These are phyloP conservation scores for Lasiodiplodia gonubiensis DNA, from an alignment of 2,329 filamentous ascomycete genomes.

Conservation along the genomic window DNA sequence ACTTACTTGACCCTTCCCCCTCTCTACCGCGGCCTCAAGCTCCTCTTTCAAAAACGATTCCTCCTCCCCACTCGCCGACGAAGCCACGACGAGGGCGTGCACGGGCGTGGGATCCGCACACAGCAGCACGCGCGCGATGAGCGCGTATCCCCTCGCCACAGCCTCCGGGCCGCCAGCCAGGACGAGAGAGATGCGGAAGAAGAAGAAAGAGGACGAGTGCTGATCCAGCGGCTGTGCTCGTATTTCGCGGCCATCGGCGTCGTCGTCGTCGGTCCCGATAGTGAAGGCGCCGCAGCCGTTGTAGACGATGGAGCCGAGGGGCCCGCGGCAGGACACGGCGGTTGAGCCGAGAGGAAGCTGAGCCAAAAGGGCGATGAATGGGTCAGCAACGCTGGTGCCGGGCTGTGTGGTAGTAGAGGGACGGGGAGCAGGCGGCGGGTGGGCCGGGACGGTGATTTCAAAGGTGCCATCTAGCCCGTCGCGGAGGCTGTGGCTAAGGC, in stretches of 20 bases:
- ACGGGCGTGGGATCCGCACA: slow-evolving; percentile 47
- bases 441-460: slow-evolving; percentile 32
- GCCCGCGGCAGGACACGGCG: slow-evolving; percentile 51
- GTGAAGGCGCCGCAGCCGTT: slow-evolving; percentile 54
- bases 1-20: slow-evolving; percentile 47
- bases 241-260: not conserved
- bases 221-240: too few relatives aligned
- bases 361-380: not conserved
- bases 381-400: not conserved
- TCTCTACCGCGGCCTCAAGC: slow-evolving; percentile 49
- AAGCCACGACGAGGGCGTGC: slow-evolving; percentile 47
- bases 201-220: slow-evolving; percentile 41
- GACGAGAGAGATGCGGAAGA: slow-evolving; percentile 55
- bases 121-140: slow-evolving; percentile 53
- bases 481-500: slow-evolving; percentile 32
- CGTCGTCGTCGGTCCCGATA: slow-evolving; percentile 47
- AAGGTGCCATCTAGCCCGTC: slow-evolving; percentile 31
- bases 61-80: slow-evolving; percentile 46
- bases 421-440: not conserved
- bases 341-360: not conserved
- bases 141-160: slow-evolving; percentile 59
- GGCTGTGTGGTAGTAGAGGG: not conserved
- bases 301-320: slow-evolving; percentile 59
- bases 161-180: slow-evolving; percentile 57
- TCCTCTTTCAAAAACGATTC: slow-evolving; percentile 52